Conservation (phyloP, 768 basidiomycete genomes). For the Lentinula detonsa region DNA sequence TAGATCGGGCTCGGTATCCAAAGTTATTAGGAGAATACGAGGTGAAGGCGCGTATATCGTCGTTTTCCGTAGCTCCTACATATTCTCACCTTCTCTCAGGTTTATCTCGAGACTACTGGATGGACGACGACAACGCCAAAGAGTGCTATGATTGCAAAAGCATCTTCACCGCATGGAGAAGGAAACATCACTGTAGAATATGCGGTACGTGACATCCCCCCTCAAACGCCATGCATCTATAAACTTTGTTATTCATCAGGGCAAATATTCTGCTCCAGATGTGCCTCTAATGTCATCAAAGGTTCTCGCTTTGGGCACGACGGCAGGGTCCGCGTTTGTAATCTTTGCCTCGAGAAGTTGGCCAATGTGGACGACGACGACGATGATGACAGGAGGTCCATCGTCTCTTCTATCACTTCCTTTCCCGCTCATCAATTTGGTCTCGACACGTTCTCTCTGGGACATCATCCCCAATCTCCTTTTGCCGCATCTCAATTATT, state of each 20-base stretch:
- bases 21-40: conserved; percentile 83
- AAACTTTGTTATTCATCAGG: conserved; percentile 36
- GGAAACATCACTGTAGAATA: conserved; percentile 97
- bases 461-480: conserved; percentile 69
- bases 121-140: conserved; percentile 94
- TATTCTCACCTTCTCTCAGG: conserved; percentile 33
- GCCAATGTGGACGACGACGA: conserved; percentile 85
- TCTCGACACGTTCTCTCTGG: conserved; percentile 26
- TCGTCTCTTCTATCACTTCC: conserved; percentile 64
- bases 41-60: conserved; percentile 63
- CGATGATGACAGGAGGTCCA: conserved; percentile 81
- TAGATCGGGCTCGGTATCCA: conserved; percentile 79
- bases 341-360: conserved; percentile 89
- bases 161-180: conserved; percentile 87
- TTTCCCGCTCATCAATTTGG: conserved; percentile 79
- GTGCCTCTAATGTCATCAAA: conserved; percentile 95
- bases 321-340: conserved; percentile 94
- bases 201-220: conserved; percentile 55
- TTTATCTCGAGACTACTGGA: conserved; percentile 95
- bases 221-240: neutral
- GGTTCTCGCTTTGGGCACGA: conserved; percentile 90
- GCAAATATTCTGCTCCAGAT: conserved; percentile 96
- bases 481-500: conserved; percentile 86
- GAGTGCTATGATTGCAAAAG: conserved; percentile 97
- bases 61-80: conserved; percentile 1